Base-by-base conservation (phyloP, 2,329 filamentous ascomycete genomes). In the Pseudohalonectria lignicola region DNA sequence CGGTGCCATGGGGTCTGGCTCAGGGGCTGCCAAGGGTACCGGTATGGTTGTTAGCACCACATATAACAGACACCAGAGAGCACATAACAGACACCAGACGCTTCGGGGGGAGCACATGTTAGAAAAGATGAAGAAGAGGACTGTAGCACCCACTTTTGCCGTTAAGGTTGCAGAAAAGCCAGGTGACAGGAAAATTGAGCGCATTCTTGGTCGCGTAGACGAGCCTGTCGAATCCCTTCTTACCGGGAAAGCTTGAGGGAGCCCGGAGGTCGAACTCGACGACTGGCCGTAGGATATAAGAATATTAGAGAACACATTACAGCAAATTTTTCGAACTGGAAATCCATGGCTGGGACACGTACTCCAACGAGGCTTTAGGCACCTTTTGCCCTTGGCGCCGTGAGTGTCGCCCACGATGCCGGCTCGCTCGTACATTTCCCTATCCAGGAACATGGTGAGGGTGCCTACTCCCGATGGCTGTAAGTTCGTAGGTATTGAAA, bases 191-290 rank as follows among this genome's bases (percentile, higher is more conserved):
- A 32, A 68, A 60, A 35, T 71, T 74, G 17, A 95, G 65, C 17
- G 86, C 85, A 45, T 86, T 85, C 49, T 81, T 79, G 55, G 79
- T 86, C 12, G 86, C 86, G 67, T 84, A 84, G 6, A 80, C 56
- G 12, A 94, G 63, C 33, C 86, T 69, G 44, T 88, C 80, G 50
- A 93, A 94, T 0, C 79, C 82, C 45, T 82, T 87, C 55, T 86
- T 92, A 4, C 87, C 87, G 39, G 79, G 80, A 7, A 86, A 56
- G 85, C 94, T 94, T 1, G 79, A 79, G 1, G 79, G 72, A 5
- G 70, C 65, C 15, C 79, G 74, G 20, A 98, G 69, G 42, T 96
- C 79, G 36, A 82, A 67, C 48, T 90, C 76, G 33, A 96, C 74
- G 20, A 80, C 84, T 92, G 41, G 8, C n/a, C n/a, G n/a, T n/a